Evolutionary conservation across 1,284 basidiomycete genomes (phyloP).

Genomic region (Heterobasidion parviporum): DNA sequence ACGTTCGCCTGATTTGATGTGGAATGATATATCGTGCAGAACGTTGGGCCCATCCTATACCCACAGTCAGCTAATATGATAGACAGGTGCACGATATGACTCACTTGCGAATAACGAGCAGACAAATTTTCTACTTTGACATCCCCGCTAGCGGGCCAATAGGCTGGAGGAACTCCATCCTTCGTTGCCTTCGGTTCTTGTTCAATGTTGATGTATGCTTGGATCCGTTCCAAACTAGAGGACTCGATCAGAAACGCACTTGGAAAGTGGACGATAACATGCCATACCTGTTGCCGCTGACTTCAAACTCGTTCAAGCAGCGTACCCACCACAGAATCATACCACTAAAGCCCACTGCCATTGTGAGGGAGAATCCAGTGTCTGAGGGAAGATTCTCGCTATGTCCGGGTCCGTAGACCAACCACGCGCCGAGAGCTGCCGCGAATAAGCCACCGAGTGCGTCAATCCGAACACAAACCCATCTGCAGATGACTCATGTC

Average conservation of each 20-base stretch:
- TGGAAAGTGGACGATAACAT: conserved; percentile 18
- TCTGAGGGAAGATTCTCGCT: conserved; percentile 31
- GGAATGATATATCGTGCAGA: conserved; percentile 38
- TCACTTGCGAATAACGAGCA: conserved; percentile 43
- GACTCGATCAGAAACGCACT: background rate
- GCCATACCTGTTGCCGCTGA: conserved; percentile 38
- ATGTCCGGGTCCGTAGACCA: conserved; percentile 34
- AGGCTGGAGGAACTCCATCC: conserved; percentile 57
- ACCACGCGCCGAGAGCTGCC: conserved; percentile 42
- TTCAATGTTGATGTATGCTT: conserved; percentile 64
- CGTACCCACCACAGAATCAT: conserved; percentile 49
- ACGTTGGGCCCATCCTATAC: conserved; percentile 32
- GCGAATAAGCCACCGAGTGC: conserved; percentile 44
- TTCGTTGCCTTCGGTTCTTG: conserved; percentile 52
- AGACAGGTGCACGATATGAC: background rate
- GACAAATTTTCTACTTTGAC: conserved; percentile 56
- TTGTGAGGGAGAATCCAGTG: conserved; percentile 42
- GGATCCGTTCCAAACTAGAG: conserved; percentile 63
- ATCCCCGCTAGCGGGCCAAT: conserved; percentile 72
- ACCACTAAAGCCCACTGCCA: conserved; percentile 47
- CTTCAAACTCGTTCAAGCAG: conserved; percentile 50
- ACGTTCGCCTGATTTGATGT: conserved; percentile 40
- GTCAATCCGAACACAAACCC: conserved; percentile 50
- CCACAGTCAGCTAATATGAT: background rate
- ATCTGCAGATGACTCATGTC: conserved; percentile 23